These are phyloP conservation scores for Tylopilus sp. DNA, from an alignment of 1,284 basidiomycete genomes.

Conservation along the genomic window DNA sequence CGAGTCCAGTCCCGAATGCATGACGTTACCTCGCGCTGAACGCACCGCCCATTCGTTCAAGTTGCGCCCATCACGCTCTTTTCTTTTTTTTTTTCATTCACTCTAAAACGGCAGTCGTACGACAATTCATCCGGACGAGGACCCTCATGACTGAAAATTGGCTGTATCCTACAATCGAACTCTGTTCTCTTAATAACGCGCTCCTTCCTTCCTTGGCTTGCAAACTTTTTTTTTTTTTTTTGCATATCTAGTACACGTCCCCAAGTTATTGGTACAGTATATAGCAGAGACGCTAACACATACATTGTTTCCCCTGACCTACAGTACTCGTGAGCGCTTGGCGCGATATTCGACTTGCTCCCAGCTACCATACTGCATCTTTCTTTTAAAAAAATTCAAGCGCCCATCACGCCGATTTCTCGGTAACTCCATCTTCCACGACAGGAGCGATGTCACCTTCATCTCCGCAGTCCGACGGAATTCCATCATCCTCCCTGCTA, in stretches of 20 bases:
- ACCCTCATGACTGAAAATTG: slow-evolving; percentile 27
- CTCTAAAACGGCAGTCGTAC: slow-evolving; percentile 23
- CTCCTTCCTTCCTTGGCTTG: slow-evolving; percentile 2
- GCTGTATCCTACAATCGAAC: slow-evolving; percentile 13
- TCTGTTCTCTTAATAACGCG: slow-evolving; percentile 22
- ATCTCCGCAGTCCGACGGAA: slow-evolving; percentile 9
- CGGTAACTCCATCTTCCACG: slow-evolving; percentile 1
- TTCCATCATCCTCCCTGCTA: not conserved
- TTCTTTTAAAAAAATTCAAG: too few species aligned
- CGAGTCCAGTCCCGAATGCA: slow-evolving; percentile 9
- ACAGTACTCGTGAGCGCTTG: not conserved
- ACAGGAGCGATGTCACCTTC: not conserved
- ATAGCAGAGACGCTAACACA: slow-evolving; percentile 23
- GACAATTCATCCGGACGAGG: slow-evolving; percentile 24
- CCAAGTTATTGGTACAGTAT: slow-evolving; percentile 17
- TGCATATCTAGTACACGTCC: slow-evolving; percentile 3
- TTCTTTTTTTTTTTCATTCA: slow-evolving; percentile 10
- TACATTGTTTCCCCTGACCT: not conserved
- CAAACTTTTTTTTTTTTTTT: not conserved
- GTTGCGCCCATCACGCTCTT: slow-evolving; percentile 20
- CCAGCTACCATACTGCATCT: too few species aligned
- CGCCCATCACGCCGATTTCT: not conserved
- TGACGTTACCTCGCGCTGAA: slow-evolving; percentile 19
- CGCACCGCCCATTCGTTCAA: not conserved
- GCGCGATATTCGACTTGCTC: slow-evolving; percentile 1